Evolutionary conservation across 164 flowering plant genomes (phyloP).

Genomic region (Aristolochia contorta): DNA sequence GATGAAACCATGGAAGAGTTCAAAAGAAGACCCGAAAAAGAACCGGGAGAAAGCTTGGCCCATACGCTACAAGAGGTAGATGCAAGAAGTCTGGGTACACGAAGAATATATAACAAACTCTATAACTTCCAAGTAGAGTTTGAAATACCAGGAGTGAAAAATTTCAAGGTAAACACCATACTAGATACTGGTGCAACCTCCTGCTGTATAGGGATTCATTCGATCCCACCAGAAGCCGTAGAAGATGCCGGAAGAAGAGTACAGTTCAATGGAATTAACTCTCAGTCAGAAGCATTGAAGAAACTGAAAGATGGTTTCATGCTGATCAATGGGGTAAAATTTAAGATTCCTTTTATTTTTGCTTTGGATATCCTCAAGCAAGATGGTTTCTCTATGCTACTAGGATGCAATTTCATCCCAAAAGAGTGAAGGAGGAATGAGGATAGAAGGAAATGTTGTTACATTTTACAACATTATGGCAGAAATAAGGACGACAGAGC

Average conservation of each 20-base stretch:
- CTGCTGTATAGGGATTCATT: background rate
- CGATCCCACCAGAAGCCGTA: background rate
- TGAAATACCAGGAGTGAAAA: background rate
- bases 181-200: background rate
- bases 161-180: background rate
- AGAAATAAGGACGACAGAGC: no score
- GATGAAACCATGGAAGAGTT: background rate
- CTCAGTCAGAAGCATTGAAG: background rate
- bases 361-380: background rate
- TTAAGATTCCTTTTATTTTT: background rate
- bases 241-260: background rate
- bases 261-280: conserved; percentile 2
- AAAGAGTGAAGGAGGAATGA: no score
- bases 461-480: no score
- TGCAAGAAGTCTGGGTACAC: no score
- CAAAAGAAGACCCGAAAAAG: background rate
- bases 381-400: background rate
- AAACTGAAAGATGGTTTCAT: background rate
- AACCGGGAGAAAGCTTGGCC: background rate
- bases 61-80: no score
- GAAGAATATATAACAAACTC: background rate
- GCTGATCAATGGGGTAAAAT: background rate
- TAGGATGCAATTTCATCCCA: conserved; percentile 2
- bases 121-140: background rate
- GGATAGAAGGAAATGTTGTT: no score